Evolutionary conservation across 1,284 basidiomycete genomes (phyloP), one percentile per base, ranked within the genome.

Genomic region (Austropuccinia psidii): DNA sequence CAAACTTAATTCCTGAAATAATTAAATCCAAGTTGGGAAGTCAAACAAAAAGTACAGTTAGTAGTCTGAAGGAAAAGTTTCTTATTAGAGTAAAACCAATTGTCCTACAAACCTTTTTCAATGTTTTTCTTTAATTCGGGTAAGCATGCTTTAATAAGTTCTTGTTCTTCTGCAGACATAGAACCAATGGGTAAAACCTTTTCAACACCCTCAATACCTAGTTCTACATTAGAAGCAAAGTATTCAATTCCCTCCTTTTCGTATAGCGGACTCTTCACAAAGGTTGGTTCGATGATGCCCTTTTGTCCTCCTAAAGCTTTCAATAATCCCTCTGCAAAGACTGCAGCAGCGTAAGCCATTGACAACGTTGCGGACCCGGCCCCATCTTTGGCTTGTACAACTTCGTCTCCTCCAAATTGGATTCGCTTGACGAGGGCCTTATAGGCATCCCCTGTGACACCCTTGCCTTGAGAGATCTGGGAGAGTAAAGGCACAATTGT

Each of bases 321-420:
- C 79, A 97, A 84, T 78, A 97, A 83, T 77, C 89, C 88, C 78
- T 82, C 81, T 61, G 91, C 85, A 80, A 94, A 95, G 82, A 91
- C 87, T 57, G 90, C 90, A 80, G 92, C 92, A 76, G 91, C 80
- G 77, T 89, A 92, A 67, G 90, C 91, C 91, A 93, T 93, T 37
- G 89, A 91, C 76, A 93, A 87, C 27, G 91, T 93, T 43, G 91
- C 91, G 41, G 87, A 88, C 55, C 91, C 90, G 50, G 89, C 85
- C 77, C 91, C 91, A 79, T 90, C 91, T 84, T 94, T 93, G 76
- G 91, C 91, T 84, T 92, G 87, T 81, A 93, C 91, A 78, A 93
- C 91, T 84, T 93, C 90, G 81, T 93, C 91, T 80, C 91, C 91
- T 78, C 95, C 95, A 80, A 91, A 98, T 83, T 98, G 95, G 81